Evolutionary conservation across 228 moss, liverwort and hornwort genomes (phyloP), one percentile per base, ranked within the genome.

Genomic region (Sphagnum fallax): DNA sequence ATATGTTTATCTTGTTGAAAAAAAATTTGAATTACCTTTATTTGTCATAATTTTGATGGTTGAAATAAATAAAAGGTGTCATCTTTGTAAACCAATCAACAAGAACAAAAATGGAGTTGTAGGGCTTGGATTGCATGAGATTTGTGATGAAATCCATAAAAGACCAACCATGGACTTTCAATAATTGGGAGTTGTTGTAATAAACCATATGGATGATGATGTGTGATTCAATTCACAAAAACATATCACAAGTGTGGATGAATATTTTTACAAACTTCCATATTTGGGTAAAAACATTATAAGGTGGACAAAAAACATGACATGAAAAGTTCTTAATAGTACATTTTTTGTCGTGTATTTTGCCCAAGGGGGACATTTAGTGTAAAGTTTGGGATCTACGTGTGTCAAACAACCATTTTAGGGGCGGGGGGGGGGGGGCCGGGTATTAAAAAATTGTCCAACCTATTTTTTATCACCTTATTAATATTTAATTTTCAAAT

Each of bases 241-340:
- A 68, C 5, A 47, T 47, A 57, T 68, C 53, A 68, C 68, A 68
- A 6, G 57, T 16, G n/a, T 11, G 52, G 47, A 48, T 53, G 53
- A 53, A 68, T 16, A 52, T 47, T 18, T 68, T 57, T 16, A 48
- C 15, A n/a, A 57, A 16, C 47, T 32, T 32, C 32, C 32, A 32
- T 2, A 32, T 32, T 32, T 32, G 2, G 32, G 32, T 32, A 32
- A 2, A 32, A 32, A 2, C 32, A 32, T 2, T 32, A 32, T 32
- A 32, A 32, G 2, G 2, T 32, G 32, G 3, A 32, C 32, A 32
- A 32, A 32, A 32, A 32, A 32, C 32, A 32, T 32, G 32, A 32
- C 32, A 32, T 32, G 32, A 32, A 32, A 32, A 2, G 2, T 2
- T 1, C 0, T 32, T 32, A 32, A 32, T 32, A 32, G 2, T 32